Base-by-base conservation (phyloP, 345 rosid species). In the Erysimum cheiranthoides region DNA sequence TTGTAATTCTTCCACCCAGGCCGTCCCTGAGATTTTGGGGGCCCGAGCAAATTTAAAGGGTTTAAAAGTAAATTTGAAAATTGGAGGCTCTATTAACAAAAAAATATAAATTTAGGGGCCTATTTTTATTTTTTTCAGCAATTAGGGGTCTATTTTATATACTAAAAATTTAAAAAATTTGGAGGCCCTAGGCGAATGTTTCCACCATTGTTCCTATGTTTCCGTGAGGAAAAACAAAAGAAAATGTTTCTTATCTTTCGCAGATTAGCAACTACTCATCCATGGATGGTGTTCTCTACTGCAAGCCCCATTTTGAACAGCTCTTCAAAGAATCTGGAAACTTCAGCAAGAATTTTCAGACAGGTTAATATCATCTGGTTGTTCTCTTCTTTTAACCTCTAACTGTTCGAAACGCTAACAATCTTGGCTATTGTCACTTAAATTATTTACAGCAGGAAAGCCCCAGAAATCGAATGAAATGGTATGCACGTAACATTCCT, bases 301-400 rank as follows among this genome's bases (percentile, higher is more conserved):
- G 98, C 90, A 94, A 82, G 87, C 16, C 95, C 66, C 98, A 94
- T 73, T 94, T 92, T 60, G 97, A 92, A 82, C 98, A 92, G 52
- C 96, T 94, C 49, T 94, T 89, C 84, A 94, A 92, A 83, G 98
- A 94, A 86, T 90, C 97, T 80, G 98, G 97, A 71, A 88, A 92
- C 82, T 94, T 85, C 82, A 90, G 92, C 88, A 94, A 92, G 90
- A 94, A 90, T 77, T 94, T 94, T 54, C 96, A 88, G 17, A 40
- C 88, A 46, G 86, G 98, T 88, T 32, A 21, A 21, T 21, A 21
- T 21, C 25, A 21, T 21, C 25, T 21, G 25, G 13, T 9, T 38
- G 10, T 17, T 66, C n/a, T 66, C 0, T 6, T 63, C 2, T 3
- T 21, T 25, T 31, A 14, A 36, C 18, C 3, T 45, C 25, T 21